Base-by-base conservation (phyloP, 2,329 filamentous ascomycete genomes). In the Raffaelea ambrosiae region DNA sequence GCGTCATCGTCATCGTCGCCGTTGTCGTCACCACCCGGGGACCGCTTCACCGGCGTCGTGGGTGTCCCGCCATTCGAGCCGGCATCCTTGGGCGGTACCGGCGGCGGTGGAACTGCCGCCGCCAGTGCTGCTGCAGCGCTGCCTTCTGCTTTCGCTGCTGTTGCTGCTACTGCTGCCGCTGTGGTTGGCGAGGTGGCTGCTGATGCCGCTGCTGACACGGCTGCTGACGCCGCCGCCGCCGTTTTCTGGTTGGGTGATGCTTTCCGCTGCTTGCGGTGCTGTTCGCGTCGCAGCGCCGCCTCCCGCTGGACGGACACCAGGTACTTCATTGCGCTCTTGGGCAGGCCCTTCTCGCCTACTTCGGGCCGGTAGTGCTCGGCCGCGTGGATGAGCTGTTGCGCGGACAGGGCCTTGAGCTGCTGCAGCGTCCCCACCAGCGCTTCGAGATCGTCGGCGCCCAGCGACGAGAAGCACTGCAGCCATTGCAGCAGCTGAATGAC, bases 391-490 rank as follows among this genome's bases (percentile, higher is more conserved):
- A 98, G 75, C 63, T 98, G 93, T 60, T 89, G 86, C 0, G 89
- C 86, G 22, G 82, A 89, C 43, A 98, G 72, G 38, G 84, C 77
- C 54, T 88, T 89, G 38, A 98, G 74, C 63, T 97, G 93, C 59
- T 95, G 84, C 20, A 97, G 69, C 1, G 93, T 98, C 16, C 82
- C 87, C 26, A 95, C 82, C 16, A 98, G 75, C 3, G 88, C 88
- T 60, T 95, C 89, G 35, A 93, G 71, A 60, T 97, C 90, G 59
- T 97, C 89, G 11, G 72, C 68, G 5, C 83, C 88, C 4, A 97
- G 76, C 1, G 89, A 95, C 1, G 93, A 97, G 66, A 97, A 97
- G 64, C 90, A 96, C 63, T 98, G 93, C 33, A 98, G 72, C 93
- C 93, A 98, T 65, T 98, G 93, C 5, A 98, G 72, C 3, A 98